Percentiles rank a stretch among this genome's conserved stretches.
Conservation (phyloP, 2,329 filamentous ascomycete genomes). For the Sporothrix mexicana region DNA sequence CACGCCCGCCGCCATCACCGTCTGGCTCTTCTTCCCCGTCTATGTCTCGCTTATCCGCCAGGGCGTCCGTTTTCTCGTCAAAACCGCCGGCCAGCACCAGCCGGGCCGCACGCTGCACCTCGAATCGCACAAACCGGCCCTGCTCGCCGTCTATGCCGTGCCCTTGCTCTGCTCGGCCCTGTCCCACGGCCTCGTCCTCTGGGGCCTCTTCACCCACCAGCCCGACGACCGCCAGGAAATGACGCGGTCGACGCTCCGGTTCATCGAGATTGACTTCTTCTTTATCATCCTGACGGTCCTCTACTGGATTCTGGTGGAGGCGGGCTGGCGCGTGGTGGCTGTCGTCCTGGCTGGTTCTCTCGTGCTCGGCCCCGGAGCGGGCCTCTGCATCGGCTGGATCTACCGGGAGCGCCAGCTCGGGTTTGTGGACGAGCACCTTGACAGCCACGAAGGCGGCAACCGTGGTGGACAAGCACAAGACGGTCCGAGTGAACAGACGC, state of each 20-base stretch:
- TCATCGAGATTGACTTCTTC: slow-evolving; percentile 55
- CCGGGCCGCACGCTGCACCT: slow-evolving; percentile 47
- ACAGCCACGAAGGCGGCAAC: background rate
- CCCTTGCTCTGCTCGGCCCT: slow-evolving; percentile 53
- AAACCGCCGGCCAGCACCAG: slow-evolving; percentile 36
- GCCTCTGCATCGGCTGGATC: slow-evolving; percentile 46
- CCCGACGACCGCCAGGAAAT: slow-evolving; percentile 56
- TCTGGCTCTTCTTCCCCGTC: slow-evolving; percentile 61
- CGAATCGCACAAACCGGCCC: slow-evolving; percentile 49
- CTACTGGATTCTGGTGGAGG: slow-evolving; percentile 61
- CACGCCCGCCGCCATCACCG: slow-evolving; percentile 46
- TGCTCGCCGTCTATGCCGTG: slow-evolving; percentile 53
- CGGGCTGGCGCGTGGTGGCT: slow-evolving; percentile 49
- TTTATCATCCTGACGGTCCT: slow-evolving; percentile 56
- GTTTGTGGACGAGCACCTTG: slow-evolving; percentile 14
- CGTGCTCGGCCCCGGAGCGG: slow-evolving; percentile 48
- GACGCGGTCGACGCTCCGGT: slow-evolving; percentile 54
- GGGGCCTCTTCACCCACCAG: slow-evolving; percentile 46
- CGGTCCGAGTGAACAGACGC: slow-evolving; percentile 40
- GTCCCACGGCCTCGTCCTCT: slow-evolving; percentile 52
- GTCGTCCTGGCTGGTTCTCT: slow-evolving; percentile 41
- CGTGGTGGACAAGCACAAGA: background rate
- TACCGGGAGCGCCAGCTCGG: slow-evolving; percentile 42
- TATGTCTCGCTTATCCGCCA: slow-evolving; percentile 54
- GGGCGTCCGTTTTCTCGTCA: slow-evolving; percentile 43